These are phyloP conservation scores for Fusarium miscanthi DNA, from an alignment of 2,329 filamentous ascomycete species.

Conservation along the genomic window DNA sequence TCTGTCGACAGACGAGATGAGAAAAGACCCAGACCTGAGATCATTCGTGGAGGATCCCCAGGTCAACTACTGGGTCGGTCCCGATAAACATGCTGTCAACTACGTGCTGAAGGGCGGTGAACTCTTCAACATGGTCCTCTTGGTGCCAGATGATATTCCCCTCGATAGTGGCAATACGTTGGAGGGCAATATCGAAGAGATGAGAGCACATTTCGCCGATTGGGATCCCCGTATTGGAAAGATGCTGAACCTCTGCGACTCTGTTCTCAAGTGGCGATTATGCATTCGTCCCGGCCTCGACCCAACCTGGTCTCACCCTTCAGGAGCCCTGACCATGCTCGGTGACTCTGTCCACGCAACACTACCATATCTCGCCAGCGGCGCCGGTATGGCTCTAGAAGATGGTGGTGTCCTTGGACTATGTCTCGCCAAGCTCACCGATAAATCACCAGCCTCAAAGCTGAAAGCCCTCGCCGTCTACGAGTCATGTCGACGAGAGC, in stretches of 20 bases:
- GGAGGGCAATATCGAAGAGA: constrained; percentile 53
- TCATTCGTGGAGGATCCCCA: constrained; percentile 58
- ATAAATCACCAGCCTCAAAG: not conserved
- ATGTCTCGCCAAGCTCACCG: not conserved
- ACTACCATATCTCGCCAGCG: not conserved
- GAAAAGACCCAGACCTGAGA: constrained; percentile 59
- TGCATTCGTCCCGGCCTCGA: constrained; percentile 65
- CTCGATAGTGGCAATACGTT: not conserved
- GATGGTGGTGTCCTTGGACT: not conserved
- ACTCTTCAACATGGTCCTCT: constrained; percentile 5
- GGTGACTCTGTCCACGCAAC: not conserved
- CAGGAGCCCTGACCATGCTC: constrained; percentile 44
- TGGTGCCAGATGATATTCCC: constrained; percentile 3
- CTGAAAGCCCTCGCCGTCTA: not conserved
- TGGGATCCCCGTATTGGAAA: constrained; percentile 70
- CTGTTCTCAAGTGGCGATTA: constrained; percentile 70
- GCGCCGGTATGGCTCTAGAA: not conserved
- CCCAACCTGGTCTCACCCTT: constrained; percentile 65
- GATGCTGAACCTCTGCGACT: constrained; percentile 65
- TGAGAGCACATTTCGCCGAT: constrained; percentile 60
- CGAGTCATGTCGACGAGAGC: not conserved
- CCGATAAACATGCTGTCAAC: constrained; percentile 60
- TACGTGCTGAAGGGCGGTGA: constrained; percentile 55
- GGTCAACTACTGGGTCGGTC: constrained; percentile 66
- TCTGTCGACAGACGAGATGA: constrained; percentile 57